These are phyloP conservation scores for Microdochium bolleyi DNA, from an alignment of 2,329 filamentous ascomycete species.

Conservation along the genomic window DNA sequence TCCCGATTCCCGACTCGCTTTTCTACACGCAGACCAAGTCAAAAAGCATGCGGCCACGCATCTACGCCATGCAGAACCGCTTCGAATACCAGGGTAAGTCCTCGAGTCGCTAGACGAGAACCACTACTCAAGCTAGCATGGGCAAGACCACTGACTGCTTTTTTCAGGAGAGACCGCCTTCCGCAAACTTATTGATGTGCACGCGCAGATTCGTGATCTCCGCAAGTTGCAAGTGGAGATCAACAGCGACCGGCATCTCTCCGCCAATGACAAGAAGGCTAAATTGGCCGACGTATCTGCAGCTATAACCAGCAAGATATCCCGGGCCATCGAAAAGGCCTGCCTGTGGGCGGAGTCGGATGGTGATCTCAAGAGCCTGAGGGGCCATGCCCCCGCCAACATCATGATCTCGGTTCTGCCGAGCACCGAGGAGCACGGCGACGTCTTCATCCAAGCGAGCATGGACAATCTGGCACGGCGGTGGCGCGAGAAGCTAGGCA, in stretches of 20 bases:
- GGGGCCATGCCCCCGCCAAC: slow-evolving; percentile 10
- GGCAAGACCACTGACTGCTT: not conserved
- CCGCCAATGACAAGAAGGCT: not conserved
- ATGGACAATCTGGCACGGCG: slow-evolving; percentile 1
- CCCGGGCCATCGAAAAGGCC: slow-evolving; percentile 9
- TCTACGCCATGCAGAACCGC: slow-evolving; percentile 16
- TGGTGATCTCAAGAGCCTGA: slow-evolving; percentile 11
- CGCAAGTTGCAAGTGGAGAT: slow-evolving; percentile 8
- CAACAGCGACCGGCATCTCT: slow-evolving; percentile 1
- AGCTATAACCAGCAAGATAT: slow-evolving; percentile 11
- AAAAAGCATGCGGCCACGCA: slow-evolving; percentile 15
- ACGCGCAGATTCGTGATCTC: slow-evolving; percentile 14
- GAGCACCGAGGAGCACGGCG: not conserved
- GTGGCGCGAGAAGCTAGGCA: not conserved
- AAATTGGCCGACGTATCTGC: not conserved
- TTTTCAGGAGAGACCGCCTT: slow-evolving; percentile 12
- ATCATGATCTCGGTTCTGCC: slow-evolving; percentile 3
- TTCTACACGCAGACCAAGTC: slow-evolving; percentile 17
- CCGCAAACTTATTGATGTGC: slow-evolving; percentile 16
- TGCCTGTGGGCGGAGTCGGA: slow-evolving; percentile 17
- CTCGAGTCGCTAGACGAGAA: not conserved
- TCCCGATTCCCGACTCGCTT: slow-evolving; percentile 18
- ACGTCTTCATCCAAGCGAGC: not conserved
- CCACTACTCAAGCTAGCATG: not conserved
- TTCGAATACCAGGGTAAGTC: slow-evolving; percentile 20